Conservation (phyloP, 768 basidiomycete genomes). For the Amanita thiersii region DNA sequence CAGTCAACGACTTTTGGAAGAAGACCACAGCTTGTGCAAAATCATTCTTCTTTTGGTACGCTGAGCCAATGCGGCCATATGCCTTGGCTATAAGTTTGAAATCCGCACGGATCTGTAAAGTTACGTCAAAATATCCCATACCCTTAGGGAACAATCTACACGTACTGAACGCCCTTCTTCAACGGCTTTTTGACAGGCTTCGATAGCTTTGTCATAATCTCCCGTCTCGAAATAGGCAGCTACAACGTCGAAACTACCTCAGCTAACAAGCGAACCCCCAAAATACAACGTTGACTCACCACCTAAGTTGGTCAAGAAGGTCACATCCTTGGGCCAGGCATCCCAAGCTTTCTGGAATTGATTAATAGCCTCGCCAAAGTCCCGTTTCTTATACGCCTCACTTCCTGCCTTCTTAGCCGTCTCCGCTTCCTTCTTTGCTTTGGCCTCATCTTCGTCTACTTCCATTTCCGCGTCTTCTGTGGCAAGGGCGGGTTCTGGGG, state of each 20-base stretch:
- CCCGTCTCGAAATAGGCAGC: slow-evolving; percentile 94
- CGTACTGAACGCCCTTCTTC: slow-evolving; percentile 83
- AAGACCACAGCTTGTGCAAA: slow-evolving; percentile 74
- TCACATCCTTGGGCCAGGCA: slow-evolving; percentile 85
- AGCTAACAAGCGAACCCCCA: not conserved
- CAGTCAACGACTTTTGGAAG: slow-evolving; percentile 89
- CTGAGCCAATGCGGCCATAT: slow-evolving; percentile 79
- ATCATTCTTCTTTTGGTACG: slow-evolving; percentile 80
- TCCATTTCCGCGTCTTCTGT: slow-evolving; percentile 63
- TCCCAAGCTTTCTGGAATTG: slow-evolving; percentile 90
- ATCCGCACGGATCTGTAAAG: slow-evolving; percentile 69
- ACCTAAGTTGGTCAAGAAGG: slow-evolving; percentile 86
- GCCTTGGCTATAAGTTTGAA: slow-evolving; percentile 96
- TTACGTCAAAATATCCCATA: slow-evolving; percentile 1
- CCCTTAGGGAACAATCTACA: not conserved
- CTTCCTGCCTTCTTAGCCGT: slow-evolving; percentile 72
- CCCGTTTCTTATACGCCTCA: slow-evolving; percentile 79
- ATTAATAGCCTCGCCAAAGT: slow-evolving; percentile 69
- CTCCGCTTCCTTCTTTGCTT: slow-evolving; percentile 70
- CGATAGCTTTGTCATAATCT: slow-evolving; percentile 85
- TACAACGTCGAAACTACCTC: slow-evolving; percentile 17
- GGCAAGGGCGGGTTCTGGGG: slow-evolving; percentile 30
- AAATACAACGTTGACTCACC: slow-evolving; percentile 33
- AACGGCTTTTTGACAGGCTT: slow-evolving; percentile 91
- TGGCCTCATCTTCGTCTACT: slow-evolving; percentile 61